These are phyloP conservation scores for Nepenthes alata DNA, from an alignment of 179 eudicot genomes.

Conservation along the genomic window DNA sequence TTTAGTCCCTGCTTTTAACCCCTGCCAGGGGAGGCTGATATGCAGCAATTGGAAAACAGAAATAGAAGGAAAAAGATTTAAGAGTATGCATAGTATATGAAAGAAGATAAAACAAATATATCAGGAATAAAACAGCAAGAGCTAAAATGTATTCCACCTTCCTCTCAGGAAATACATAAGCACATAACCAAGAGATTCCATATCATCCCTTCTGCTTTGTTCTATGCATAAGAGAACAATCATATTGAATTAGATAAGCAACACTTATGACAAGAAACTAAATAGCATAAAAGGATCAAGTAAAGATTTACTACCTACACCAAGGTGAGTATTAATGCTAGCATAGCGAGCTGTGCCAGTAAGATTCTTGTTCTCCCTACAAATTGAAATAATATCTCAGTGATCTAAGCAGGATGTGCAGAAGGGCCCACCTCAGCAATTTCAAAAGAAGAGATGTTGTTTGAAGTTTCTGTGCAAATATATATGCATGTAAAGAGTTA, in stretches of 20 bases:
- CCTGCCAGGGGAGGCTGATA: conserved; percentile 27
- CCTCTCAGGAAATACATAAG: conserved; percentile 67
- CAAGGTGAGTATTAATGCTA: conserved; percentile 1
- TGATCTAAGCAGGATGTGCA: too few relatives aligned
- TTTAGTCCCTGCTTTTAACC: conserved; percentile 27
- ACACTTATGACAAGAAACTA: not conserved
- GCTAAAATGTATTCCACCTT: conserved; percentile 22
- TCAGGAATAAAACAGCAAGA: too few relatives aligned
- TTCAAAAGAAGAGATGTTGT: too few relatives aligned
- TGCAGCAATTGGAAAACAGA: not conserved
- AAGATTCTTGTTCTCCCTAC: not conserved
- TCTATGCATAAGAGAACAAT: conserved; percentile 16
- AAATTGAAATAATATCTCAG: too few relatives aligned
- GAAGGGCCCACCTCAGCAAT: too few relatives aligned
- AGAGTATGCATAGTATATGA: too few relatives aligned
- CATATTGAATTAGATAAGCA: too few relatives aligned
- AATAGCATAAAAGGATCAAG: too few relatives aligned
- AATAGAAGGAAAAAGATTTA: too few relatives aligned
- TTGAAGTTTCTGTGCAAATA: too few relatives aligned
- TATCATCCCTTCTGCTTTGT: conserved; percentile 66
- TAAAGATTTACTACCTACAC: not conserved
- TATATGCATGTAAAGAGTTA: too few relatives aligned
- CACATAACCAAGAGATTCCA: conserved; percentile 67
- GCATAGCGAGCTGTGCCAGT: conserved; percentile 3
- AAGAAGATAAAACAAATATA: too few relatives aligned